Evolutionary conservation across 208 protist genomes (phyloP), one percentile per base, ranked within the genome.

Genomic region (Jaenimonas drosophilae): DNA sequence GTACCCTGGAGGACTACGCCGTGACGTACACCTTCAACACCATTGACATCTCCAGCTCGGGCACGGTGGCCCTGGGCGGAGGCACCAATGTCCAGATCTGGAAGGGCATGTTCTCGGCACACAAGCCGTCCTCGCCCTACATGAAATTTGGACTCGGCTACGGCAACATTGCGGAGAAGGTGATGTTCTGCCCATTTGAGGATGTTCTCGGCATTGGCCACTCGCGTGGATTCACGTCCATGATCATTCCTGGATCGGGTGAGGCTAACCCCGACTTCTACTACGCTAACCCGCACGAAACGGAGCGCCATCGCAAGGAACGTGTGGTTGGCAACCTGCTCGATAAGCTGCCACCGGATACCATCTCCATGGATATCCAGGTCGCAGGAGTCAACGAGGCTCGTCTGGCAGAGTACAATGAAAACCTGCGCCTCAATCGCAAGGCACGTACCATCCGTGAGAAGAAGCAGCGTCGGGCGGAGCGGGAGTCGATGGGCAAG

Each of bases 261-360:
- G 88, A 95, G 52, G 75, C 88, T 1, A 95, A 95, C 52, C 86
- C 83, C 4, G 91, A 96, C 72, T 93, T 88, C 51, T 94, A 85
- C 71, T 81, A 78, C 36, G 88, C 88, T n/a, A 94, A 96, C 66
- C 91, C 91, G 33, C 88, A 91, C 63, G 91, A 96, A 46, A 95
- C 91, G 46, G 78, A 89, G 64, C 70, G 79, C 9, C 87, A 94
- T 51, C 59, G 81, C 26, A 91, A 87, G 68, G 84, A 95, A 44
- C 71, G 85, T 12, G 82, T 91, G 1, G 84, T 96, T 16, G 47
- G 61, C 6, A 76, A 67, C 23, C 62, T 95, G 59, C 57, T 96
- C 4, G 91, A 96, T 55, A 96, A 96, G 70, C 68, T 96, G n/a
- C 80, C 82, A 6, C 84, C 88, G 11, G 88, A 95, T 51, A 93